Evolutionary conservation across 192 early-diverging fungal genomes (phyloP), one percentile per base, ranked within the genome.

Genomic region (Coemansia sp.): DNA sequence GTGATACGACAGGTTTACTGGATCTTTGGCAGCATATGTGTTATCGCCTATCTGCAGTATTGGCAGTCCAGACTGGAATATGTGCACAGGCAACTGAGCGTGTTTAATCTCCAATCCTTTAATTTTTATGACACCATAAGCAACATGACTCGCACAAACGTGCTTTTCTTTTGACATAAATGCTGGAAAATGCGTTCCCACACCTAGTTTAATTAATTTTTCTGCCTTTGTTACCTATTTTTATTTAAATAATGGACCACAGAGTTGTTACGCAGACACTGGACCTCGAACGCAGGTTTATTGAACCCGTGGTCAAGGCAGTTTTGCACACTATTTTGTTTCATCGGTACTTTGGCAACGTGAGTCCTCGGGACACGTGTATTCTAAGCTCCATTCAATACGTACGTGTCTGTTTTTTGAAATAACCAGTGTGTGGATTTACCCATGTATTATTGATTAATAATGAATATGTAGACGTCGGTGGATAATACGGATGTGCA

Each of bases 41-140:
- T 94, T 92, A 11, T 91, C 92, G 27, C 89, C 91, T 53, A 98
- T 81, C 60, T 88, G 90, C 24, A 98, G 56, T 5, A 91, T 73
- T 0, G 94, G 88, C 10, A 87, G 82, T 23, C 84, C 88, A 71
- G 90, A 86, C 67, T 98, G 96, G 39, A 94, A 81, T n/a, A 98
- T 71, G 78, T 92, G 85, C 19, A 98, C 88, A 3, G 90, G 89
- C 1, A 89, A 82, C 65, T 93, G 62, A 21, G 0, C 21, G 21
- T 21, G 32, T 35, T 35, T 35, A 35, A 35, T 35, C 32, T 35
- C 32, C 32, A 35, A 6, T 35, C 32, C 4, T 35, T 6, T 35
- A 35, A 35, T 35, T 35, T 32, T 32, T 32, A 32, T 32, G 29
- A 32, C 29, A 32, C 29, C 29, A 32, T 32, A 32, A 32, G 29